phyloP scores from a whole-genome alignment of 2,329 filamentous ascomycete genomes.

The Exophiala spinifera region DNA sequence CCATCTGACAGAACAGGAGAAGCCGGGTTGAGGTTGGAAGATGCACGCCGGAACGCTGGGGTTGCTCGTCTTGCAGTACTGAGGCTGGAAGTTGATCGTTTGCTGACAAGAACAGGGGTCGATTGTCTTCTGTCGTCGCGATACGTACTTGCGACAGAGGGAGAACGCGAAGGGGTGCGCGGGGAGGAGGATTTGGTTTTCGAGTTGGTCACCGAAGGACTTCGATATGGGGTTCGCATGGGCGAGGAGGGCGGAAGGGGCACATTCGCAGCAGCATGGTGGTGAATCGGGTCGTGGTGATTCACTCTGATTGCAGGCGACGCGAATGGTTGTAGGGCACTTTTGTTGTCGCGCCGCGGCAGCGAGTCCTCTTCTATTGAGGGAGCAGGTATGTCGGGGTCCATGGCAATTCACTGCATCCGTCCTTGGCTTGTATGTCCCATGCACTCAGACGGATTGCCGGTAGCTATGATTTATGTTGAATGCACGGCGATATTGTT shows the following conservation, averaged over 20 bases:
- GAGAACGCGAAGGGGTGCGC: slow-evolving; percentile 22
- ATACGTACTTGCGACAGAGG: slow-evolving; percentile 25
- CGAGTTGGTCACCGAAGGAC: slow-evolving; percentile 1
- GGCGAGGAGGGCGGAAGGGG: slow-evolving; percentile 20
- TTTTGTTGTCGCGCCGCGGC: slow-evolving; percentile 3
- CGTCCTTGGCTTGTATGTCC: neutral
- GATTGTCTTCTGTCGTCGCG: slow-evolving; percentile 22
- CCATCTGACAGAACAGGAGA: slow-evolving; percentile 41
- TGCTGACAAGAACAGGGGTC: slow-evolving; percentile 19
- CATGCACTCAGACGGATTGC: neutral
- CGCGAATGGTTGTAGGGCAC: slow-evolving; percentile 4
- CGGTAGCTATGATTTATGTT: neutral
- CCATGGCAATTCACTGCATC: slow-evolving; percentile 13
- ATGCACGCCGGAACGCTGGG: slow-evolving; percentile 28
- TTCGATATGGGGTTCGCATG: slow-evolving; percentile 21
- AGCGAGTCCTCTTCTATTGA: slow-evolving; percentile 21
- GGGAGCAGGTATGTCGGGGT: slow-evolving; percentile 25
- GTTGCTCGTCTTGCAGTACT: slow-evolving; percentile 22
- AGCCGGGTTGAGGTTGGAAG: slow-evolving; percentile 42
- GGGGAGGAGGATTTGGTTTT: slow-evolving; percentile 19
- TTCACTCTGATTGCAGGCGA: slow-evolving; percentile 17
- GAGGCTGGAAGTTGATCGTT: slow-evolving; percentile 25
- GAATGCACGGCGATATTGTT: neutral
- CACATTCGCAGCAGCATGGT: slow-evolving; percentile 13
- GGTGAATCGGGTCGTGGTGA: slow-evolving; percentile 4